Evolutionary conservation across 1,139 yeast genomes (phyloP).

Genomic region (Hyphopichia pseudoburtonii): DNA sequence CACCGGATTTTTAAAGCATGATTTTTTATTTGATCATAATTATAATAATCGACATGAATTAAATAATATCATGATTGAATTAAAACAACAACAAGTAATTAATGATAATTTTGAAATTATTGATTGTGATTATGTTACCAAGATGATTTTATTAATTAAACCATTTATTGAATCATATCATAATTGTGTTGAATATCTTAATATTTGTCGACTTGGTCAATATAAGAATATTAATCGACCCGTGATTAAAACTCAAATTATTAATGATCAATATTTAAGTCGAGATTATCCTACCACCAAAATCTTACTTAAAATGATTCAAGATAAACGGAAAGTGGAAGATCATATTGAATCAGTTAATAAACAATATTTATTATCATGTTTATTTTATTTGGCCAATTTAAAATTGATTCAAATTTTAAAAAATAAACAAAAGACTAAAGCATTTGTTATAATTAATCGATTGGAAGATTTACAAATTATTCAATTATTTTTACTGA

Average conservation of each 20-base stretch:
- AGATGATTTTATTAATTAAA: slow-evolving; percentile 30
- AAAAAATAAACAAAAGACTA: slow-evolving; percentile 44
- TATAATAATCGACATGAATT: slow-evolving; percentile 31
- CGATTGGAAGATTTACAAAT: slow-evolving; percentile 31
- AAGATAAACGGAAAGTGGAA: slow-evolving; percentile 14
- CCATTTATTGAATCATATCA: slow-evolving; percentile 44
- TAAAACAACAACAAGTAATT: slow-evolving; percentile 18
- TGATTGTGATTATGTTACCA: slow-evolving; percentile 23
- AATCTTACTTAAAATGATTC: slow-evolving; percentile 34
- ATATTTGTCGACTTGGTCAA: slow-evolving; percentile 11
- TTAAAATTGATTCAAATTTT: slow-evolving; percentile 36
- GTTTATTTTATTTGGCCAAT: slow-evolving; percentile 41
- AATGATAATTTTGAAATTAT: slow-evolving; percentile 21
- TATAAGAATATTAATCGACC: slow-evolving; percentile 3
- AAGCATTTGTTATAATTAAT: slow-evolving; percentile 39
- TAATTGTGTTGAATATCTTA: slow-evolving; percentile 30
- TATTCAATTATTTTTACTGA: slow-evolving; percentile 27
- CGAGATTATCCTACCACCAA: slow-evolving; percentile 40
- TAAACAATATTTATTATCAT: slow-evolving; percentile 45
- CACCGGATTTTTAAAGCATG: slow-evolving; percentile 43
- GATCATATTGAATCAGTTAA: slow-evolving; percentile 36
- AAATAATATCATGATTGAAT: slow-evolving; percentile 29
- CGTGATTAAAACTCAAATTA: slow-evolving; percentile 15
- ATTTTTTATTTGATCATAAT: slow-evolving; percentile 47
- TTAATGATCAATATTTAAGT: slow-evolving; percentile 26